Base-by-base conservation (phyloP, 1,284 basidiomycete species). In the Melanopsichium pennsylvanicum region DNA sequence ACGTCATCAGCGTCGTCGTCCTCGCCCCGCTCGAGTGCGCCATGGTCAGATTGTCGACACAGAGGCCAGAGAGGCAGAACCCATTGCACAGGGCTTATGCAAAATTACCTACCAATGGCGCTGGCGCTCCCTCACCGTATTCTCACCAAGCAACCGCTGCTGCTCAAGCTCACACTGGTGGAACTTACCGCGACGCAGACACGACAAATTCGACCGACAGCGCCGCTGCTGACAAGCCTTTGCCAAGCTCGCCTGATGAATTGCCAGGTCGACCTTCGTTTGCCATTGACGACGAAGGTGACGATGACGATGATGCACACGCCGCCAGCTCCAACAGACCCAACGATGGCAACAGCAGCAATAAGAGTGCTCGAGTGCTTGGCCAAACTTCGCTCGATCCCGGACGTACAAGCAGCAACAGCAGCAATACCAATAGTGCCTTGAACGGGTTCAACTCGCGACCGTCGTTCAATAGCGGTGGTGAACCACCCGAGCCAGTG, bases 21-120 rank as follows among this genome's bases (percentile, higher is more conserved):
- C 60, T 77, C 15, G 68, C 72, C 12, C 78, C 78, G n/a, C 47
- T 81, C 37, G 78, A 81, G 38, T 75, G 72, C 31, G 73, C 73
- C 25, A 71, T 75, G 46, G 72, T 81, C 5, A 63, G 79, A 12
- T 58, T 81, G 19, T 57, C 70, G 32, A 69, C 70, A 15, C 79
- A 81, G 49, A 55, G 76, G 15, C 73, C 76, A 8, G 74, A 75
- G 39, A 39, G 67, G 18, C 73, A 79, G 57, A 74, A 78, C 39
- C 76, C 76, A 21, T 54, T 79, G 18, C 76, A 79, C 52, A 40
- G 75, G 7, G 76, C 77, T 16, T 79, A 76, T 27, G 75, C 75
- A 0, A 36, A 62, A 13, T 49, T 62, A 10, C 55, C 60, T 12
- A 43, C 36, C 54, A 26, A 36, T 31, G 25, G 36, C 42, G 39